Evolutionary conservation across 176 grass and related monocot genomes (phyloP).

Genomic region (Aegilops bicornis): DNA sequence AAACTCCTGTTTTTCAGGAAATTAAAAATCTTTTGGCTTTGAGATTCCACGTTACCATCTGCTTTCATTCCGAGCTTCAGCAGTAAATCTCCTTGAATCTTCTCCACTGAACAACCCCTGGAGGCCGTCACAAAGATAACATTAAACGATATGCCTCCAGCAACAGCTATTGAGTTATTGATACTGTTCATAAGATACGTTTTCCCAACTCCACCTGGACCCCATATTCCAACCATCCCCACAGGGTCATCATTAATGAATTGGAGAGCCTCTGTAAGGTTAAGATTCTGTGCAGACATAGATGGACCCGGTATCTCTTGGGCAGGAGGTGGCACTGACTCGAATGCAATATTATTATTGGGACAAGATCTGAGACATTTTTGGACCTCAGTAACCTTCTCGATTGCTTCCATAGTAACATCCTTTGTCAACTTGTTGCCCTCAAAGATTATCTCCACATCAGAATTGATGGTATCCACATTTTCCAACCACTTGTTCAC

Average conservation of each 20-base stretch:
- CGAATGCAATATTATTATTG: neutral
- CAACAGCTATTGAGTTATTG: neutral
- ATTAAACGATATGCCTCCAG: neutral
- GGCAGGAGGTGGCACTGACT: neutral
- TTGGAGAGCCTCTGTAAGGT: neutral
- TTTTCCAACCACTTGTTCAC: neutral
- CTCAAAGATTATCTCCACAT: neutral
- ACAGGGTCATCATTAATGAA: neutral
- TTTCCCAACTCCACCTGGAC: constrained; percentile 20
- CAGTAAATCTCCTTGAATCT: too few relatives aligned
- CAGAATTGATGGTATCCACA: neutral
- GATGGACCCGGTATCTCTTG: constrained; percentile 13
- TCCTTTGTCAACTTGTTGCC: neutral
- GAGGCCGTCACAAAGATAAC: too few relatives aligned
- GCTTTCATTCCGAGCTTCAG: too few relatives aligned
- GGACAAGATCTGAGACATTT: neutral
- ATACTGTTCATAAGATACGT: neutral
- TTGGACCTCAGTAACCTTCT: neutral
- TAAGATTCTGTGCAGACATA: neutral
- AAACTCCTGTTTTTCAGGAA: too few relatives aligned
- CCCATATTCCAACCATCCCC: constrained; percentile 17
- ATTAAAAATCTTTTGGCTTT: too few relatives aligned
- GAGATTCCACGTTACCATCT: too few relatives aligned
- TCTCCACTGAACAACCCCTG: too few relatives aligned
- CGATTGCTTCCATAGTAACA: neutral